phyloP scores from a whole-genome alignment of 2,329 filamentous ascomycete species.

The Monilinia aucupariae region DNA sequence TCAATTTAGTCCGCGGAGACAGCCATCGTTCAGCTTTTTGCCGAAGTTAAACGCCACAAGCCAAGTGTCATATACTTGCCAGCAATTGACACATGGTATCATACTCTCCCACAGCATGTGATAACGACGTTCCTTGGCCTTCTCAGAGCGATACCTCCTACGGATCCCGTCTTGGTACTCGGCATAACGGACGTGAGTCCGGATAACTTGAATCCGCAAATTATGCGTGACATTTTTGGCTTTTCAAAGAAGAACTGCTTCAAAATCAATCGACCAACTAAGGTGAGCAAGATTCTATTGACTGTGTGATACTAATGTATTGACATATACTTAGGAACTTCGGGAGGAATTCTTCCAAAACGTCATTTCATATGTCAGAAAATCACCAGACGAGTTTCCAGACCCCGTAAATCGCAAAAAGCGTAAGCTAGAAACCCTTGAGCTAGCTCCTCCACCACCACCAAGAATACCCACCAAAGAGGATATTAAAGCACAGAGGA shows the following conservation, averaged over 20 bases:
- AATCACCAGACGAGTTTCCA: constrained; percentile 78
- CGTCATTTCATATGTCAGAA: constrained; percentile 70
- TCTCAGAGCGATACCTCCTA: constrained; percentile 76
- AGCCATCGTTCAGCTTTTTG: constrained; percentile 83
- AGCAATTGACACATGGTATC: constrained; percentile 81
- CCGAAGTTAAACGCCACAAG: constrained; percentile 88
- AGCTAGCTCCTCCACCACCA: constrained; percentile 64
- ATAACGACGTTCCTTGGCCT: constrained; percentile 80
- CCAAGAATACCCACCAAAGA: constrained; percentile 65
- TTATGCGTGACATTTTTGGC: constrained; percentile 77
- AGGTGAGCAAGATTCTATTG: constrained; percentile 41
- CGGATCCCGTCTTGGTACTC: constrained; percentile 81
- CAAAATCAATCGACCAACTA: constrained; percentile 60
- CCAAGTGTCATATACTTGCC: constrained; percentile 95
- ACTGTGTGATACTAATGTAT: background rate
- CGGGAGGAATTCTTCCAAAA: constrained; percentile 76
- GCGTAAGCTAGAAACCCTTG: constrained; percentile 70
- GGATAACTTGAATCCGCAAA: constrained; percentile 54
- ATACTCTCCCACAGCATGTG: constrained; percentile 52
- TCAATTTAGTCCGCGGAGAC: constrained; percentile 52
- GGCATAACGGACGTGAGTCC: constrained; percentile 71
- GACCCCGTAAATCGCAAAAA: constrained; percentile 82
- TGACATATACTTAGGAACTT: constrained; percentile 40
- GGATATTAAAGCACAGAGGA: constrained; percentile 73
- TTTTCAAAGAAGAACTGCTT: constrained; percentile 76